These are phyloP conservation scores for Solanum appendiculatum DNA, from an alignment of 257 asterid genomes.

Conservation along the genomic window DNA sequence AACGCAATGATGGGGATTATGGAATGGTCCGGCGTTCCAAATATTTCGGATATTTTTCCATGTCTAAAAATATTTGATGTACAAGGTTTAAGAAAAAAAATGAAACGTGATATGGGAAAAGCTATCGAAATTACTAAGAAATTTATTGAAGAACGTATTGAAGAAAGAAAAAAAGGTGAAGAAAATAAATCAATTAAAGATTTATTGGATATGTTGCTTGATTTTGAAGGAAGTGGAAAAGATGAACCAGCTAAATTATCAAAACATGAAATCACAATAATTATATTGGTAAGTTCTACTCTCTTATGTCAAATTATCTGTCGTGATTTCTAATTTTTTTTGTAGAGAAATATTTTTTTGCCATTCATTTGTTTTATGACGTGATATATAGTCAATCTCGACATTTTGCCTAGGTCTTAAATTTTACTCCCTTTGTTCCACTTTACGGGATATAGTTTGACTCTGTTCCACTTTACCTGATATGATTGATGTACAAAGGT, in stretches of 20 bases:
- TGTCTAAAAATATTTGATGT: conserved; percentile 40
- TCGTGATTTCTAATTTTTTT: neutral
- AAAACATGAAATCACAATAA: neutral
- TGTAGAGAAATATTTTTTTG: fast-evolving
- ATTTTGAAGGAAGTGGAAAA: conserved; percentile 4
- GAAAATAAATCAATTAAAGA: neutral
- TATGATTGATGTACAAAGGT: neutral
- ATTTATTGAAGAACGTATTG: conserved; percentile 25
- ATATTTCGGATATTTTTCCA: conserved; percentile 41
- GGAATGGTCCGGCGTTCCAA: conserved; percentile 53
- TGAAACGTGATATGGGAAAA: conserved; percentile 26
- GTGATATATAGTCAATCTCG: neutral
- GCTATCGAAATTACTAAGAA: conserved; percentile 24
- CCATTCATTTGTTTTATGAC: neutral
- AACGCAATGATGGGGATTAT: conserved; percentile 35
- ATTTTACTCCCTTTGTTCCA: neutral
- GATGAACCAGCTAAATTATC: conserved; percentile 9
- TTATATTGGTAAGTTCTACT: neutral
- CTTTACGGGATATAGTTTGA: neutral
- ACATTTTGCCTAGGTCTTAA: neutral
- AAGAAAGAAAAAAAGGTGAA: conserved; percentile 6
- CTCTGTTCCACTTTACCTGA: neutral
- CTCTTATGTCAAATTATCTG: neutral
- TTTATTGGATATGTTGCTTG: conserved; percentile 2
- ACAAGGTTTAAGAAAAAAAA: conserved; percentile 38